These are phyloP conservation scores for Chenopodium suecicum DNA, from an alignment of 148 eudicot species.

Conservation along the genomic window DNA sequence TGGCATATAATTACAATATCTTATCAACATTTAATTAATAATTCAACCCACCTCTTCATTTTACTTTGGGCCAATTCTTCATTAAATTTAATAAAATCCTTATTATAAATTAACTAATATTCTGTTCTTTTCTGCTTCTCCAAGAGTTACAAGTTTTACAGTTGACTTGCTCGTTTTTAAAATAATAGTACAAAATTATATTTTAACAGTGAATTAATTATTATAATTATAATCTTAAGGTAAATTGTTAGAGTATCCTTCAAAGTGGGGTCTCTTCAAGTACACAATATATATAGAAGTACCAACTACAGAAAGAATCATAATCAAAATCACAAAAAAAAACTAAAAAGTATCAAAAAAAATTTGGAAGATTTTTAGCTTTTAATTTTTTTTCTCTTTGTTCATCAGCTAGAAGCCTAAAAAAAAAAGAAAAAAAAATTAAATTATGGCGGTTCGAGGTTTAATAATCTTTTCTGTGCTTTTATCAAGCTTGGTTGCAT, in stretches of 20 bases:
- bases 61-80: conserved; percentile 5
- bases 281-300: conserved; percentile 23
- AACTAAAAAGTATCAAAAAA: background rate
- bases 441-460: conserved; percentile 22
- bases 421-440: background rate
- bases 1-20: background rate
- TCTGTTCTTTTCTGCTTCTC: conserved; percentile 13
- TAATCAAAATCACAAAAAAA: conserved; percentile 5
- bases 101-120: background rate
- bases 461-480: conserved; percentile 8
- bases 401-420: background rate
- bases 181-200: background rate
- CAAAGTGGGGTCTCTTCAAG: conserved; percentile 7
- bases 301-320: conserved; percentile 22
- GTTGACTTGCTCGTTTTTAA: conserved; percentile 23
- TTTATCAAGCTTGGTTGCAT: background rate
- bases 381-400: no score
- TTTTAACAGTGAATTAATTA: background rate
- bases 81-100: background rate
- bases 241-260: background rate
- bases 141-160: conserved; percentile 16
- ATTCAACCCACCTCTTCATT: conserved; percentile 14
- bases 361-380: no score
- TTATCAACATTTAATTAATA: background rate
- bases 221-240: background rate